These are phyloP conservation scores for Dictyostelium brefeldianum DNA, from an alignment of 78 protist species.

Conservation along the genomic window DNA sequence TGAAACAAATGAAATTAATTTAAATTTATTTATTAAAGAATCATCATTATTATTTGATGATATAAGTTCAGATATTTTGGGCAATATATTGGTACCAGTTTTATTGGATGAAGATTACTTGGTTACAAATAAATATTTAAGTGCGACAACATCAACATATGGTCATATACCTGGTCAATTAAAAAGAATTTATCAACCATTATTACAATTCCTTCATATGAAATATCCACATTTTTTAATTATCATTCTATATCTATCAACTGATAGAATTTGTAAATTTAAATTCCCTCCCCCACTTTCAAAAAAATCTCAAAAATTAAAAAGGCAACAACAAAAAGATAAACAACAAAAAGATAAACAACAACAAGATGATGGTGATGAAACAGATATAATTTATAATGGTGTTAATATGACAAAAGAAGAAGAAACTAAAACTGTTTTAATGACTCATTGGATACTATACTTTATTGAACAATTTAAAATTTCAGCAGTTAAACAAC, in stretches of 20 bases:
- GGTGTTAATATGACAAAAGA: neutral
- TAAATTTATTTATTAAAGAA: neutral
- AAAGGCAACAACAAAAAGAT: neutral
- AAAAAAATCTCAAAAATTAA: neutral
- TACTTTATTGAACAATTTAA: neutral
- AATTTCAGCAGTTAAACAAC: neutral
- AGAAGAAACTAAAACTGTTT: neutral
- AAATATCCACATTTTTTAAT: conserved; percentile 32
- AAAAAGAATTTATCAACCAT: neutral
- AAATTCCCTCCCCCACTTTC: neutral
- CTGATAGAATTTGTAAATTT: conserved; percentile 45
- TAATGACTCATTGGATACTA: conserved; percentile 37
- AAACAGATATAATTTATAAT: neutral
- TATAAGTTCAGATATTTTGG: conserved; percentile 14
- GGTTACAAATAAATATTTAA: neutral
- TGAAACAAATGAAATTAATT: neutral
- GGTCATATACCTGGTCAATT: neutral
- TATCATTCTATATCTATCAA: conserved; percentile 7
- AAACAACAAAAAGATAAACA: neutral
- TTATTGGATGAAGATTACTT: conserved; percentile 15
- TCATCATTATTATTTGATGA: neutral
- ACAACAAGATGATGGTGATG: neutral
- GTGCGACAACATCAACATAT: neutral
- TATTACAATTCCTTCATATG: conserved; percentile 10
- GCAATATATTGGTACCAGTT: neutral